A percentile compares a stretch with the other conserved stretches of the same genome.
Conservation (phyloP, 202 grass and related monocot species). For the Elaeis oleifera region DNA sequence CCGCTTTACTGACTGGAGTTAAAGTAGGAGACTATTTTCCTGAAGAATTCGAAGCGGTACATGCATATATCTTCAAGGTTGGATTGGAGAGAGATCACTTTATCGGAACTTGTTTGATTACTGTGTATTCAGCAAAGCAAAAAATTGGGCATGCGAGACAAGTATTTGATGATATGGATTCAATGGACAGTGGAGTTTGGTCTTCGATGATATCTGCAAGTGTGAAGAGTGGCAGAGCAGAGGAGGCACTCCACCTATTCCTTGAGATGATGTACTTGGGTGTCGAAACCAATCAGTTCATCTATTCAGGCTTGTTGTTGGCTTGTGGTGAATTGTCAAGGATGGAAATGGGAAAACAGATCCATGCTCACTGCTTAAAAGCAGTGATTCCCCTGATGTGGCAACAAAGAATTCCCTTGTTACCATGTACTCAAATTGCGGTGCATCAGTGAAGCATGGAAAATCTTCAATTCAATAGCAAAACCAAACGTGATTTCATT, state of each 20-base stretch:
- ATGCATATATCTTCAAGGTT: constrained; percentile 29
- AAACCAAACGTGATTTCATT: constrained; percentile 23
- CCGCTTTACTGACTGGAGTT: constrained; percentile 25
- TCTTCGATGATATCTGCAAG: constrained; percentile 6
- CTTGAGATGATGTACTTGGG: constrained; percentile 24
- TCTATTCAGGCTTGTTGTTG: constrained; percentile 26
- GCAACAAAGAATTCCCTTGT: constrained; percentile 31
- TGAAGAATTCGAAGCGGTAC: constrained; percentile 9
- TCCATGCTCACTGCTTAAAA: constrained; percentile 33
- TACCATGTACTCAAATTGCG: constrained; percentile 33
- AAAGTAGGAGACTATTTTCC: background rate
- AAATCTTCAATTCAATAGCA: constrained; percentile 27
- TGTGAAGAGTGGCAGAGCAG: background rate
- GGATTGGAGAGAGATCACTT: constrained; percentile 16
- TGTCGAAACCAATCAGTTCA: constrained; percentile 25
- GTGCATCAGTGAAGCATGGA: constrained; percentile 32
- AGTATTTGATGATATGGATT: background rate
- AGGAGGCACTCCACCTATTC: constrained; percentile 17
- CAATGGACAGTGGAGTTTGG: constrained; percentile 4
- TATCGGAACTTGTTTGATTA: constrained; percentile 5
- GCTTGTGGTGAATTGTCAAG: constrained; percentile 17
- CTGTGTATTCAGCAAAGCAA: constrained; percentile 4
- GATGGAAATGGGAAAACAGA: constrained; percentile 29
- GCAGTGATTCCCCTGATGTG: constrained; percentile 12
- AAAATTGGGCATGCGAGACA: background rate